These are phyloP conservation scores for Cytospora schulzeri DNA, from an alignment of 2,329 filamentous ascomycete species.

Conservation along the genomic window DNA sequence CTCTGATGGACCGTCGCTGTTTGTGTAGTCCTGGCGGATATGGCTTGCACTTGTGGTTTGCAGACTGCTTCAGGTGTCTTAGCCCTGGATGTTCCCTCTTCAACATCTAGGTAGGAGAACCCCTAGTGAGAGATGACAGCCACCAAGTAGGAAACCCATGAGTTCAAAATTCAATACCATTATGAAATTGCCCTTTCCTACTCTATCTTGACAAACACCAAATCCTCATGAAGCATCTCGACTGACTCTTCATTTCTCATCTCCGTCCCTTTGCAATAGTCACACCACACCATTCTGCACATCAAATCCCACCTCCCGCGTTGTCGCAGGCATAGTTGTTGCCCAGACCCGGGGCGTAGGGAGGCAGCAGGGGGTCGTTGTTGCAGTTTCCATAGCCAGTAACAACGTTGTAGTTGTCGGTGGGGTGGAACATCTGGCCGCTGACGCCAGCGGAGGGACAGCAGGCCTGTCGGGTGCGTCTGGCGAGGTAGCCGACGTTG, in stretches of 20 bases:
- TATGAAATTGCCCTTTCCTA: no score
- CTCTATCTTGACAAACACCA: no score
- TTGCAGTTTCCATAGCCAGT: neutral
- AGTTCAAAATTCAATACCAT: no score
- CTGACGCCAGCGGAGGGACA: neutral
- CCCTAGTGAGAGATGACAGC: no score
- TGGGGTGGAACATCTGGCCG: conserved; percentile 4
- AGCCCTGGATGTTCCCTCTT: neutral
- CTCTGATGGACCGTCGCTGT: conserved; percentile 14
- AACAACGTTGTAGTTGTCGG: neutral
- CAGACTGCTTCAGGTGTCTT: neutral
- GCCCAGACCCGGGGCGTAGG: neutral
- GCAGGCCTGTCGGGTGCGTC: neutral
- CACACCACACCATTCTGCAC: neutral
- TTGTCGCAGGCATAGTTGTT: neutral
- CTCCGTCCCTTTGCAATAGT: neutral
- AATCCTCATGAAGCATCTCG: no score
- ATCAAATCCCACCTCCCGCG: neutral
- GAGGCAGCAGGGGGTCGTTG: neutral
- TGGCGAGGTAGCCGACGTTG: neutral
- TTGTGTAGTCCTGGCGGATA: neutral
- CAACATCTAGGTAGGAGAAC: neutral
- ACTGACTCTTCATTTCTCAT: neutral
- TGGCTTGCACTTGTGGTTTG: neutral
- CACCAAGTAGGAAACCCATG: no score